Conservation (phyloP, 2,329 filamentous ascomycete species). For the Aspergillus niger region DNA sequence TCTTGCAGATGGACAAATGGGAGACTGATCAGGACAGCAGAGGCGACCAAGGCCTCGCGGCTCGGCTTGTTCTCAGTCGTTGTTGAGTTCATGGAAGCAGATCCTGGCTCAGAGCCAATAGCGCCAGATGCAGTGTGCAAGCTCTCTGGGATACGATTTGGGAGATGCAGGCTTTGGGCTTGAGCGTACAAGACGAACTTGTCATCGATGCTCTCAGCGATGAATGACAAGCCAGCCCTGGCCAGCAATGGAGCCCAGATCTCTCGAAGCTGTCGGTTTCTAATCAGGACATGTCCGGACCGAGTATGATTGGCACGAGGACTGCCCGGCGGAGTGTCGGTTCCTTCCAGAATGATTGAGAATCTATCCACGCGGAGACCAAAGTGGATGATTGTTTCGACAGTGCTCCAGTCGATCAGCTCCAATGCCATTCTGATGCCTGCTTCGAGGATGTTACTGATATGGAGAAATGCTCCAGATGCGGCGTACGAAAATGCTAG, state of each 20-base stretch:
- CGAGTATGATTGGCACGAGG: neutral
- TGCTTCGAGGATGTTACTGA: constrained; percentile 24
- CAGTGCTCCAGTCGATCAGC: constrained; percentile 31
- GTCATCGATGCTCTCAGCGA: constrained; percentile 21
- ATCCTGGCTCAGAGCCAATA: constrained; percentile 16
- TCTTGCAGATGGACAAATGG: constrained; percentile 28
- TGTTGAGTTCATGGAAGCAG: constrained; percentile 29
- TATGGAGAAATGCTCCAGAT: constrained; percentile 33
- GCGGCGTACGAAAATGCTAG: constrained; percentile 35
- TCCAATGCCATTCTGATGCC: constrained; percentile 29
- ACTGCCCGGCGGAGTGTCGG: neutral
- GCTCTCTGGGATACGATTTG: constrained; percentile 29
- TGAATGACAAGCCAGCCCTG: constrained; percentile 26
- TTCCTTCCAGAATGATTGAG: constrained; percentile 18
- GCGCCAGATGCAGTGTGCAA: constrained; percentile 19
- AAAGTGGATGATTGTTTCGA: constrained; percentile 34
- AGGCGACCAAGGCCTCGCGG: constrained; percentile 22
- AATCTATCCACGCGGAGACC: constrained; percentile 27
- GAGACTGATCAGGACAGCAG: constrained; percentile 32
- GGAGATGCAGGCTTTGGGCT: constrained; percentile 26
- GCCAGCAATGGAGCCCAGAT: constrained; percentile 15
- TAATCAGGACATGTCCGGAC: neutral
- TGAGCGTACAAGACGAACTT: constrained; percentile 29
- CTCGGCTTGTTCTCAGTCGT: constrained; percentile 19
- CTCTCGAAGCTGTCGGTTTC: constrained; percentile 14